Conservation (phyloP, 257 asterid genomes). For the Solanum megistacrolobum region DNA sequence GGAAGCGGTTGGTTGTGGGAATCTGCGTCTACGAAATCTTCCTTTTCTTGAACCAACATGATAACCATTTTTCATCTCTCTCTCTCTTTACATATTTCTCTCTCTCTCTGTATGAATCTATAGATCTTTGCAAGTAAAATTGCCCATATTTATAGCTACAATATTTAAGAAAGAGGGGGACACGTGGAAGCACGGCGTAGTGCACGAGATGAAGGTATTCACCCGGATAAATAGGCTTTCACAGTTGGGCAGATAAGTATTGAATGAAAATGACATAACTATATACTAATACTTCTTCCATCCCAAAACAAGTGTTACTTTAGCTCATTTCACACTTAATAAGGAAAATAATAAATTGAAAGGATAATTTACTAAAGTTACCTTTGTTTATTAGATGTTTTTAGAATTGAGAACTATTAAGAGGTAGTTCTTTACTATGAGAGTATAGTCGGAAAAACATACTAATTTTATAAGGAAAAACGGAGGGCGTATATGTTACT, state of each 20-base stretch:
- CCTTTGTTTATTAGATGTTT: neutral
- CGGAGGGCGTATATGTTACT: too few species aligned
- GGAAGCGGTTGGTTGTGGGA: slow-evolving; percentile 16
- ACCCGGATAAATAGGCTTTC: slow-evolving; percentile 33
- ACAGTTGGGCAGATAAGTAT: slow-evolving; percentile 29
- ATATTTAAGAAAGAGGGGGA: neutral
- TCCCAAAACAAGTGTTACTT: neutral
- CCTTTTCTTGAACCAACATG: slow-evolving; percentile 29
- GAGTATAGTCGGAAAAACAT: neutral
- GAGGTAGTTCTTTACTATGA: neutral
- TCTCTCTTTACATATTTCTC: neutral
- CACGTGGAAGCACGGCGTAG: slow-evolving; percentile 51
- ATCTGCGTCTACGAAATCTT: slow-evolving; percentile 43
- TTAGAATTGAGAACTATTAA: neutral
- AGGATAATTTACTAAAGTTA: neutral
- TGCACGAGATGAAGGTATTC: slow-evolving; percentile 49
- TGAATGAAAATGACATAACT: slow-evolving; percentile 13
- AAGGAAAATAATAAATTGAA: neutral
- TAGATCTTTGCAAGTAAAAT: neutral
- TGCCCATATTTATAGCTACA: slow-evolving; percentile 21
- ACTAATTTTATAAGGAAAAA: too few species aligned
- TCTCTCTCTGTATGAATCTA: neutral
- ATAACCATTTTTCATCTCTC: neutral
- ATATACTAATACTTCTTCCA: neutral
- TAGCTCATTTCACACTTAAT: neutral